phyloP scores from a whole-genome alignment of 2,329 filamentous ascomycete species.

The Alternaria ventricosa region DNA sequence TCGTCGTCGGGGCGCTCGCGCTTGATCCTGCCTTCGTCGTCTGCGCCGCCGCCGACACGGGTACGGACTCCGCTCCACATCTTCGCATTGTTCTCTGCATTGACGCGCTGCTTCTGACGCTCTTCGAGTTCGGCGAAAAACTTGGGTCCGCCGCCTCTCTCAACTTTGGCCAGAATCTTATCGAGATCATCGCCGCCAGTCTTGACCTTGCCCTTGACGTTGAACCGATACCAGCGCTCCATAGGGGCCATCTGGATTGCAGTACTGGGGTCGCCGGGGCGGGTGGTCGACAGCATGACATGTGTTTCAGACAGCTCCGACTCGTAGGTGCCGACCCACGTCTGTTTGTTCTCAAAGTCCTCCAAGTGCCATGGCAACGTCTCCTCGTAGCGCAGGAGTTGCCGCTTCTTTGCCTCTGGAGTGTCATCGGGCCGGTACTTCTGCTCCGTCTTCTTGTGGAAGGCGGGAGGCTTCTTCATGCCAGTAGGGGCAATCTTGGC shows the following conservation, averaged over 20 bases:
- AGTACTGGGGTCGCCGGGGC: conserved; percentile 61
- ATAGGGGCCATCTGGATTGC: conserved; percentile 84
- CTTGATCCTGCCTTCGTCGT: conserved; percentile 47
- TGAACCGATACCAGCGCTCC: conserved; percentile 95
- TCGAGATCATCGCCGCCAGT: conserved; percentile 87
- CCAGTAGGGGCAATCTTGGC: conserved; percentile 90
- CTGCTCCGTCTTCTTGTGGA: conserved; percentile 82
- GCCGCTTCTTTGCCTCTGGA: conserved; percentile 71
- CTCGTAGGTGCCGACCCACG: conserved; percentile 92
- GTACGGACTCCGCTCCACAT: conserved; percentile 32
- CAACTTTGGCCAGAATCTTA: conserved; percentile 77
- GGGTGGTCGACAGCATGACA: conserved; percentile 72
- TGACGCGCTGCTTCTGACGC: conserved; percentile 59
- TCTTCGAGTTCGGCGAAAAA: conserved; percentile 66
- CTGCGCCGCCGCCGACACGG: conserved; percentile 42
- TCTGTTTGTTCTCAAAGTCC: conserved; percentile 93
- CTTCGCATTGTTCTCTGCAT: conserved; percentile 36
- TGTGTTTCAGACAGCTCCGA: conserved; percentile 81
- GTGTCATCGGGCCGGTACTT: conserved; percentile 82
- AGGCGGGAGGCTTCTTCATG: conserved; percentile 68
- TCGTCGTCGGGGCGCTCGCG: conserved; percentile 50
- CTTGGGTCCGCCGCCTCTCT: conserved; percentile 71
- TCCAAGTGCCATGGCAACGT: conserved; percentile 96
- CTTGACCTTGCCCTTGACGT: conserved; percentile 75
- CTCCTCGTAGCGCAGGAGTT: conserved; percentile 82